Conservation (phyloP, 371 early-diverging fungal genomes). For the Syncephalastrum monosporum region DNA sequence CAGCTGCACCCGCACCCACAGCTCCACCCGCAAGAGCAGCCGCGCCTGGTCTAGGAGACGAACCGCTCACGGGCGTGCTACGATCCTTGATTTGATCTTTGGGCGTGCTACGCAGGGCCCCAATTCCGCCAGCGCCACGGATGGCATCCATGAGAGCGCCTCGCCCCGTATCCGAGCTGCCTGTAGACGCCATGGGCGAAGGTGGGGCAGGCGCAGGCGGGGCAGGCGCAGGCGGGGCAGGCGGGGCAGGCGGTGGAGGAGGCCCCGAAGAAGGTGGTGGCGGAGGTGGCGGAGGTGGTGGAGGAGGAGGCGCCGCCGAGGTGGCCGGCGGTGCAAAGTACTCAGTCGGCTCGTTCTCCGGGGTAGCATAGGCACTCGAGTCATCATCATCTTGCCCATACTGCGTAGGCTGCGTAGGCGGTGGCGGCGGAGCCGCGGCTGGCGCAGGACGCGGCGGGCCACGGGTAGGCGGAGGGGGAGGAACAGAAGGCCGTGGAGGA, state of each 20-base stretch:
- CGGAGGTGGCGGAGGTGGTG: conserved; percentile 18
- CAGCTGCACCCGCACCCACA: conserved; percentile 10
- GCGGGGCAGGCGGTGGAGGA: conserved; percentile 15
- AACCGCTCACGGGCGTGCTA: conserved; percentile 21
- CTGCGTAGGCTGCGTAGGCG: conserved; percentile 9
- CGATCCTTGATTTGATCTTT: conserved; percentile 26
- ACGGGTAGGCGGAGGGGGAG: conserved; percentile 8
- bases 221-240: conserved; percentile 16
- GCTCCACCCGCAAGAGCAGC: conserved; percentile 9
- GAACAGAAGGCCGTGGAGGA: conserved; percentile 12
- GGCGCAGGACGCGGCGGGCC: conserved; percentile 6
- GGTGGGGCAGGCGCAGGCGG: conserved; percentile 7
- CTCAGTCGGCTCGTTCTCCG: no score
- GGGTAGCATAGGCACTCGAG: no score
- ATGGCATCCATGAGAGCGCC: conserved; percentile 42
- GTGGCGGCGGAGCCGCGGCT: conserved; percentile 1
- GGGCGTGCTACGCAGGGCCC: conserved; percentile 27
- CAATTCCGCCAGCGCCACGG: conserved; percentile 41
- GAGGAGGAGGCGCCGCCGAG: conserved; percentile 13
- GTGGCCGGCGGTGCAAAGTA: conserved; percentile 4
- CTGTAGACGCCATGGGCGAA: neutral
- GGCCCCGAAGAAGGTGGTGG: conserved; percentile 10
- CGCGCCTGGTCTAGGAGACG: neutral
- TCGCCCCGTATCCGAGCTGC: conserved; percentile 13
- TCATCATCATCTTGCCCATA: no score